phyloP scores from a whole-genome alignment of 345 rosid genomes.

The Iberis pinnata region DNA sequence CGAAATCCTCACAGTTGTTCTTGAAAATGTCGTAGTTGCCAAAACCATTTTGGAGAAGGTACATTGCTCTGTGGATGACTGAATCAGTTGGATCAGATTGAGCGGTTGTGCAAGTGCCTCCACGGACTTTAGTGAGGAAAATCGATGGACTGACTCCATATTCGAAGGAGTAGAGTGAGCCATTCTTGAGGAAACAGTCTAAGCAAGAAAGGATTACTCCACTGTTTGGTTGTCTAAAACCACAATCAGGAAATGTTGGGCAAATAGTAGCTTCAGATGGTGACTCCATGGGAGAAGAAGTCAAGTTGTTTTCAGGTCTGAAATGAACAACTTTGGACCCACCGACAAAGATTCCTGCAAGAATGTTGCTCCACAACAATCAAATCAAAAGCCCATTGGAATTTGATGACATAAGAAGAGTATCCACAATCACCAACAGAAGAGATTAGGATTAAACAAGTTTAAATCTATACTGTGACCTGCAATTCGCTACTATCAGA shows the following conservation, averaged over 20 bases:
- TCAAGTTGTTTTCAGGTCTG: constrained; percentile 51
- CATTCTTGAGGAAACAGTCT: constrained; percentile 85
- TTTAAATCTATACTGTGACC: background rate
- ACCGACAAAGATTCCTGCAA: constrained; percentile 82
- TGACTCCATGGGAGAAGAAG: constrained; percentile 29
- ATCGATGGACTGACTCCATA: constrained; percentile 66
- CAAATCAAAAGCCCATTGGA: background rate
- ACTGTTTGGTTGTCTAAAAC: constrained; percentile 75
- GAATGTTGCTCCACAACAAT: constrained; percentile 1
- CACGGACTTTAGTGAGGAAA: constrained; percentile 77
- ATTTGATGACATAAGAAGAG: background rate
- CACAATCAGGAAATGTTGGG: constrained; percentile 83
- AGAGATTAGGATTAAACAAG: too few species aligned
- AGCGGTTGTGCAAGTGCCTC: constrained; percentile 96
- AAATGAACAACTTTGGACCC: constrained; percentile 99
- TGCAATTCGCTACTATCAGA: background rate
- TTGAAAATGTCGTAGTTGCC: constrained; percentile 82
- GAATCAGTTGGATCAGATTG: constrained; percentile 50
- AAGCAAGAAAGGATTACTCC: constrained; percentile 85
- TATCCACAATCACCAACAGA: background rate
- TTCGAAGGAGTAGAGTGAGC: constrained; percentile 72
- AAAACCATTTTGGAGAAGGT: constrained; percentile 92
- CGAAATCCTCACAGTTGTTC: constrained; percentile 95
- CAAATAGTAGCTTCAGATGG: constrained; percentile 45
- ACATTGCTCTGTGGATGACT: constrained; percentile 85